Evolutionary conservation across 495 filamentous ascomycete genomes (phyloP), one percentile per base, ranked within the genome.

Genomic region (Podospora australis): DNA sequence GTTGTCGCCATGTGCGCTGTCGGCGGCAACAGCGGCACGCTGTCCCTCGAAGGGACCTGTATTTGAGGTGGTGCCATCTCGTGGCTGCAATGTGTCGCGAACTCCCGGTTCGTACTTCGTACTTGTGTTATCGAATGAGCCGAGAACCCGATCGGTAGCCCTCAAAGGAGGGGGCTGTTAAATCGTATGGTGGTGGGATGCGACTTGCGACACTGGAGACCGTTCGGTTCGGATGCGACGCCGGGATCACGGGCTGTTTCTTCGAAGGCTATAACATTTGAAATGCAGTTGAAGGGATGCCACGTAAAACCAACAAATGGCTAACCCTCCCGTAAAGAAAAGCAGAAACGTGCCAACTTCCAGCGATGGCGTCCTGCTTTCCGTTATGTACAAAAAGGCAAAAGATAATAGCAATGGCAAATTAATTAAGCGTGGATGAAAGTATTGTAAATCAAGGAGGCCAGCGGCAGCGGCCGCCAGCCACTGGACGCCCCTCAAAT

Each of bases 1-100:
- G 90, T 96, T n/a, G 87, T 95, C 6, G 89, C 87, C 86, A 89
- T 84, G 60, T 83, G 76, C 42, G 69, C 62, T 67, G 69, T 34
- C 50, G 56, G 49, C 58, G 67, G 54, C 45, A 63, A 22, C 4
- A 66, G 44, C 35, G 62, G 63, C 26, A 58, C 54, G 23, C 49
- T 30, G 21, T 68, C 69, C 59, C 60, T 53, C n/a, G 62, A 30
- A n/a, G 70, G 66, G 46, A 78, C 67, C 46, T 68, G 62, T 44
- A 71, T 68, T 42, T 71, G 59, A 43, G 58, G 39, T 9, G 75
- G 74, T 8, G 74, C 74, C 75, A 79, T 79, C 24, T 55, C 56
- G 45, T 44, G 59, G 14, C 30, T 34, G n/a, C n/a, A n/a, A n/a
- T n/a, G n/a, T n/a, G n/a, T n/a, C n/a, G n/a, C n/a, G n/a, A n/a